phyloP scores from a whole-genome alignment of 192 early-diverging fungal genomes.

The Coemansia sp. region DNA sequence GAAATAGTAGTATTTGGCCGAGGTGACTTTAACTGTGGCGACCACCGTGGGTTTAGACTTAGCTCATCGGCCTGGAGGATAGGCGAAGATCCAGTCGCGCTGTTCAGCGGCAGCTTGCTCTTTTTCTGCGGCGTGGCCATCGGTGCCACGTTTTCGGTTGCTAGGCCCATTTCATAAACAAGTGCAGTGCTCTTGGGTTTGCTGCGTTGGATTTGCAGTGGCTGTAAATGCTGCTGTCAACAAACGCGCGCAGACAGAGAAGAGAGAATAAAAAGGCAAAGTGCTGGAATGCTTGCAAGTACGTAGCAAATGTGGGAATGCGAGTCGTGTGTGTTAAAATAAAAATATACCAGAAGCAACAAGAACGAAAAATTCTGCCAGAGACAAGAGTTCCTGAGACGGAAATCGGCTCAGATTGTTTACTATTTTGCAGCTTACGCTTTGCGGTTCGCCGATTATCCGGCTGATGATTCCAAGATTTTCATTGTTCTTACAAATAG shows the following conservation, averaged over 20 bases:
- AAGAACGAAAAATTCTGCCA: neutral
- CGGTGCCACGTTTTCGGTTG: constrained; percentile 14
- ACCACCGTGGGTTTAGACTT: constrained; percentile 55
- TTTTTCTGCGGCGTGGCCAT: constrained; percentile 47
- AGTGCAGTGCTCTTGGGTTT: neutral
- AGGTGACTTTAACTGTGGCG: constrained; percentile 51
- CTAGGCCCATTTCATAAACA: constrained; percentile 23
- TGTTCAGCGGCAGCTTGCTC: neutral
- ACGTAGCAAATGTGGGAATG: neutral
- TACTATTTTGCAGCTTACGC: constrained; percentile 5
- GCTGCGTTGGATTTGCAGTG: neutral
- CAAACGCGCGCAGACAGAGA: neutral
- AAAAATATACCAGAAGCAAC: neutral
- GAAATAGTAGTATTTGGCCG: constrained; percentile 46
- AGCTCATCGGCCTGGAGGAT: constrained; percentile 55
- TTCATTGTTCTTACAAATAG: neutral
- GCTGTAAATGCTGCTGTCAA: neutral
- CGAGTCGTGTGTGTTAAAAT: neutral
- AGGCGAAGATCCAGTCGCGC: constrained; percentile 28
- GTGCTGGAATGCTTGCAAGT: neutral
- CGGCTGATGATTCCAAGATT: constrained; percentile 1
- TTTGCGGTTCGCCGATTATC: constrained; percentile 5
- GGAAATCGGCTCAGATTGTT: constrained; percentile 3
- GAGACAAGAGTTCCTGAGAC: neutral
- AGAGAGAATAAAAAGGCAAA: neutral